Evolutionary conservation across 108 stramenopile species (phyloP), one percentile per base, ranked within the genome.

Genomic region (Parietichytrium sp.): DNA sequence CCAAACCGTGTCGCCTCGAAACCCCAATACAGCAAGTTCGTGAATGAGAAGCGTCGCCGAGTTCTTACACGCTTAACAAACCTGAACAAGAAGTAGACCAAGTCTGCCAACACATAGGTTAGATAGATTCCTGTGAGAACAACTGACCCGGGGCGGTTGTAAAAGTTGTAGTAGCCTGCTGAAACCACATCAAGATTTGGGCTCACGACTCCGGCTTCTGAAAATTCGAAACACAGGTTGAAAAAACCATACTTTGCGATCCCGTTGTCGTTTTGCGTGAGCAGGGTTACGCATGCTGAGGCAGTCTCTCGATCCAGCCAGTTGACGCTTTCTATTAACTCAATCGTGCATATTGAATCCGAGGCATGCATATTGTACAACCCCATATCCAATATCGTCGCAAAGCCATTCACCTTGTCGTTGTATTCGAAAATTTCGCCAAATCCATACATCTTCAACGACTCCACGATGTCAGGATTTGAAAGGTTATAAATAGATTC

Each of bases 261-360:
- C 0, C 29, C 61, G 25, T 72, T 72, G 10, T 45, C 23, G 33
- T 72, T 72, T 25, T 72, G 61, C 8, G 45, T 42, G 10, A 72
- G 38, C 61, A 72, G 23, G 15, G 42, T 15, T 10, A 42, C 61
- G 42, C 61, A 72, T 2, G 45, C 3, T n/a, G 36, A 33, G 61
- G 61, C 36, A 1, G 61, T 72, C 15, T n/a, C 42, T 6, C 45
- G 61, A 42, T 72, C 61, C 16, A 72, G 38, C 61, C 61, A 72
- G 15, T 72, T 8, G 20, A 72, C 61, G 8, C 20, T 6, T 0
- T 72, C 61, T 0, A 72, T 45, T 10, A 72, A n/a, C n/a, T n/a
- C n/a, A n/a, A n/a, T n/a, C n/a, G n/a, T n/a, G n/a, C n/a, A n/a
- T n/a, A n/a, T n/a, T n/a, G n/a, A n/a, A 27, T 18, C 36, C 0